Evolutionary conservation across 2,329 filamentous ascomycete genomes (phyloP), one percentile per base, ranked within the genome.

Genomic region (Lachnellula subtilissima): DNA sequence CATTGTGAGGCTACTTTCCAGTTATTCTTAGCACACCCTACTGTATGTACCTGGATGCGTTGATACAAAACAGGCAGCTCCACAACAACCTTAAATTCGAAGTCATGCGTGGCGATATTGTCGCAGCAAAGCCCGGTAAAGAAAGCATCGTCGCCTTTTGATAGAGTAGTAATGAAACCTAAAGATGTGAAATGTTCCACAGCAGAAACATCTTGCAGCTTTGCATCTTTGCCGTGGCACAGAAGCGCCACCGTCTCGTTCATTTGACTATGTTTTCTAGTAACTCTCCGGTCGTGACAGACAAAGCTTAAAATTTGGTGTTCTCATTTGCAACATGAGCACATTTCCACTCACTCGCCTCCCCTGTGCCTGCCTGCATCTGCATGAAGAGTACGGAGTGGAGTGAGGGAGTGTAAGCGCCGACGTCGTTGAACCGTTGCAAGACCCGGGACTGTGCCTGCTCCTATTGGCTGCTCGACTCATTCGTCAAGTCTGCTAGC

Each of bases 71-170:
- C 28, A 36, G 25, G 39, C 32, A 43, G 25, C 40, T 48, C 28
- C 42, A 25, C 22, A 25, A 11, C 48, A 56, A 56, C 50, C 40
- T 53, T 50, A 53, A 53, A 39, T 56, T 50, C 25, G 17, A 36
- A 43, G 15, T 57, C 36, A 58, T 58, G 52, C 56, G 52, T 32
- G 52, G 12, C 47, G 50, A 57, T 53, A 49, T 37, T 52, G 11
- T n/a, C 51, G 48, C 39, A 47, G 40, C 28, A 32, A 11, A 37
- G 17, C 23, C 43, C 48, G 39, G 19, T 37, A 25, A 25, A 25
- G 25, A 37, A 5, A 36, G 23, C 37, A 25, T 45, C 23, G 19
- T 25, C 52, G 42, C 45, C 50, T 52, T 42, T 53, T 22, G 49
- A 51, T 37, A 51, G 48, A 57, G 47, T 51, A 45, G 52, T 54